A percentile compares a stretch with the other conserved stretches of the same genome.
Conservation (phyloP, 2,329 filamentous ascomycete species). For the Colletotrichum theobromicola region DNA sequence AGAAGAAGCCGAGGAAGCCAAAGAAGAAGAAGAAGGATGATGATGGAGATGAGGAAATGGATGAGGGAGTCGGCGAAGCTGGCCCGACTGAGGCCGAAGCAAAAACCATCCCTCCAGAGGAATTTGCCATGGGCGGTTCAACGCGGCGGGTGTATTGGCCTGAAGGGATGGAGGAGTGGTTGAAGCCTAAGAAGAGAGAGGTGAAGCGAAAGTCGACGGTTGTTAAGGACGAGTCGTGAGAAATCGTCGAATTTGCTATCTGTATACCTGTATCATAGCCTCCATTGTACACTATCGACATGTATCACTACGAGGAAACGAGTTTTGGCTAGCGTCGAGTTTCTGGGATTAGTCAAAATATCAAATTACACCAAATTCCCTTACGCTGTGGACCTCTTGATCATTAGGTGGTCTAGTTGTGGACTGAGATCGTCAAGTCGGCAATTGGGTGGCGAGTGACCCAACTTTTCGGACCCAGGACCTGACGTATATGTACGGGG, state of each 20-base stretch:
- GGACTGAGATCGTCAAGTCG: not conserved
- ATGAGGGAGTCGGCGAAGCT: conserved; percentile 41
- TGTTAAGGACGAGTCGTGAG: conserved; percentile 29
- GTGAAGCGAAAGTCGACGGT: conserved; percentile 57
- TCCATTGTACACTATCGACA: not conserved
- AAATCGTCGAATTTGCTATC: not conserved
- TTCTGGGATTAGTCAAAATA: not conserved
- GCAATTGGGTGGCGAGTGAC: not conserved
- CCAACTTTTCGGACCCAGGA: not conserved
- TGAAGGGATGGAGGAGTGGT: conserved; percentile 86
- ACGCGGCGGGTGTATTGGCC: conserved; percentile 90
- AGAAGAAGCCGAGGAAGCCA: conserved; percentile 42
- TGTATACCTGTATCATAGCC: not conserved
- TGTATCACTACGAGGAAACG: not conserved
- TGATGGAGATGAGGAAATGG: conserved; percentile 36
- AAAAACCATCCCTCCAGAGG: conserved; percentile 63
- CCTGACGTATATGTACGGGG: not conserved
- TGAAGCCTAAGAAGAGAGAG: conserved; percentile 79
- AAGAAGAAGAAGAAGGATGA: conserved; percentile 41
- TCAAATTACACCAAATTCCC: not conserved
- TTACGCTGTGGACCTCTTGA: not conserved
- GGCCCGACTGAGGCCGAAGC: conserved; percentile 41
- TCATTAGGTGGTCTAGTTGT: not conserved
- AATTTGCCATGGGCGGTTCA: conserved; percentile 86
- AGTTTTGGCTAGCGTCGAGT: not conserved